Evolutionary conservation across 306 rosid genomes (phyloP).

Genomic region (Hippophae rhamnoides): DNA sequence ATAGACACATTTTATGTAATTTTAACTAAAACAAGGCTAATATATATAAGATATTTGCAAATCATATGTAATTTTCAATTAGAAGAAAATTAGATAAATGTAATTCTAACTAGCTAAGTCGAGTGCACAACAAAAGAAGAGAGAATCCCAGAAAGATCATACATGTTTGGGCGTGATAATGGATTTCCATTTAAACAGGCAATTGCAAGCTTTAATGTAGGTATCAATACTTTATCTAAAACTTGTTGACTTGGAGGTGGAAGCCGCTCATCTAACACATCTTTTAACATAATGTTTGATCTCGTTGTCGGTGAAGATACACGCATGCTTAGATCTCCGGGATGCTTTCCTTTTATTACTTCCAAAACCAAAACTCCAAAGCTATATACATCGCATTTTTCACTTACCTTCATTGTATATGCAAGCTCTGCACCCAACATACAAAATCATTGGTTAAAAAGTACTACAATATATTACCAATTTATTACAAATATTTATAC

Average conservation of each 20-base stretch:
- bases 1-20: too few relatives aligned
- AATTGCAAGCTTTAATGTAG: constrained; percentile 17
- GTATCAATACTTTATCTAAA: constrained; percentile 13
- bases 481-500: too few relatives aligned
- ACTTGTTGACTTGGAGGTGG: constrained; percentile 13
- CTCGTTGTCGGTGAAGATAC: constrained; percentile 11
- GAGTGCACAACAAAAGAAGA: not conserved
- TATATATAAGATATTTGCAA: too few relatives aligned
- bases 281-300: constrained; percentile 7
- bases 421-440: constrained; percentile 26
- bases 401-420: constrained; percentile 28
- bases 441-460: not conserved
- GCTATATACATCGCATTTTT: constrained; percentile 35
- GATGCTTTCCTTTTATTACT: constrained; percentile 23
- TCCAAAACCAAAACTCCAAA: constrained; percentile 30
- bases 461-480: too few relatives aligned
- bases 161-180: constrained; percentile 24
- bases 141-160: constrained; percentile 17
- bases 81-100: too few relatives aligned
- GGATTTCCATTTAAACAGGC: constrained; percentile 27
- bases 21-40: too few relatives aligned
- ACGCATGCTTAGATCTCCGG: constrained; percentile 14
- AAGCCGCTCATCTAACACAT: constrained; percentile 25
- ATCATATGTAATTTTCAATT: too few relatives aligned
- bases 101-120: too few relatives aligned